Evolutionary conservation across 345 rosid genomes (phyloP), one percentile per base, ranked within the genome.

Genomic region (Hirschfeldia incana): DNA sequence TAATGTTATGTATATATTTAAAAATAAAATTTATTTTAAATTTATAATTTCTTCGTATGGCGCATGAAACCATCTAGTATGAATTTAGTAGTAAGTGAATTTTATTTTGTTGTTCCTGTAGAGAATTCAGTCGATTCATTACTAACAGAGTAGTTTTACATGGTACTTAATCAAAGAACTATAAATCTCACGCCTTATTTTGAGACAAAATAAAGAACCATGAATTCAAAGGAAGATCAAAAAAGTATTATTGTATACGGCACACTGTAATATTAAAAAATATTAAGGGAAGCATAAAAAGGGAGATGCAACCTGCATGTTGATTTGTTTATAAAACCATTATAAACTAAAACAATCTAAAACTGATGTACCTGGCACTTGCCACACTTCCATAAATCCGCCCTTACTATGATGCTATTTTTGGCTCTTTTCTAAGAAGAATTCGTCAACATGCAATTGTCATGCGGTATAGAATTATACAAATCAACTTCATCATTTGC

Each of bases 401-500:
- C 28, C 21, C 62, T 55, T 21, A 21, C 29, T 21, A 17, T 21
- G 29, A 21, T 58, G 29, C 12, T 26, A 21, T 21, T 64, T 21
- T 55, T 67, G 72, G 60, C 34, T 57, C 46, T 11, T 44, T 67
- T 42, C 39, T 66, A 12, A 12, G 9, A 55, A 57, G 28, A 58
- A 39, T 13, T 39, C 13, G 26, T 78, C 68, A 57, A 57, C 29
- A 39, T 78, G 68, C 58, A 15, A 16, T 53, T 51, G 21, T 51
- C 57, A 53, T 53, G 27, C 7, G 1, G 6, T 78, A n/a, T 71
- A 51, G 10, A 63, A 65, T 37, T 37, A 37, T 63, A 8, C 36
- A 78, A 1, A 60, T 72, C 77, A 72, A 78, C 63, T 57, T 11
- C 59, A 2, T 37, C 13, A 72, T 39, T 59, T 72, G 32, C 46